Evolutionary conservation across 306 rosid genomes (phyloP).

Genomic region (Ormosia emarginata): DNA sequence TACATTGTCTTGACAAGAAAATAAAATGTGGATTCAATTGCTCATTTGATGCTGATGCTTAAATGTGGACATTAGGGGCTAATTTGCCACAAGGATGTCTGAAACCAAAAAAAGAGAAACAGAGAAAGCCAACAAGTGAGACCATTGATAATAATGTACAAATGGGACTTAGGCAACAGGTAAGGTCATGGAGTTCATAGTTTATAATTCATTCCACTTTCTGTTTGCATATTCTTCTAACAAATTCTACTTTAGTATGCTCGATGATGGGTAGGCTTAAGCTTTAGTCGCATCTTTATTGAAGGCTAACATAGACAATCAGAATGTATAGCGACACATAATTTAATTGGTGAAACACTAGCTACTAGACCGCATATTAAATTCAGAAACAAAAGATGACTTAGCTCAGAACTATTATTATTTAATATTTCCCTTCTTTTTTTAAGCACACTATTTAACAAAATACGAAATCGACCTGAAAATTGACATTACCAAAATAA

Average conservation of each 20-base stretch:
- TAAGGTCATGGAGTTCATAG: slow-evolving; percentile 23
- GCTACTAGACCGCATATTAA: not conserved
- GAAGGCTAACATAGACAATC: slow-evolving; percentile 6
- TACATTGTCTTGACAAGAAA: not conserved
- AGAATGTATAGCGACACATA: not conserved
- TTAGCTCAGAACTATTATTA: not conserved
- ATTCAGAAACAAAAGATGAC: slow-evolving; percentile 11
- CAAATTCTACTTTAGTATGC: slow-evolving; percentile 8
- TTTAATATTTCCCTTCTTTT: not conserved
- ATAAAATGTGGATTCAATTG: not conserved
- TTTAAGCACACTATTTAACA: not conserved
- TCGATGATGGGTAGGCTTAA: slow-evolving; percentile 9
- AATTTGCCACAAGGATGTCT: slow-evolving; percentile 8
- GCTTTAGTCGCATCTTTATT: slow-evolving; percentile 17
- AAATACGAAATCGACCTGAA: not conserved
- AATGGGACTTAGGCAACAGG: slow-evolving; percentile 18
- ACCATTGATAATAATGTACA: slow-evolving; percentile 27
- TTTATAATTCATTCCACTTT: slow-evolving; percentile 25
- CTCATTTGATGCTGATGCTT: slow-evolving; percentile 17
- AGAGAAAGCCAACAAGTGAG: slow-evolving; percentile 21
- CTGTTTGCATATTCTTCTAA: slow-evolving; percentile 7
- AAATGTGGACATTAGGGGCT: slow-evolving; percentile 17
- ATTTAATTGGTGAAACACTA: not conserved
- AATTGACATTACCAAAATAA: not conserved
- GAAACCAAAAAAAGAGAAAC: slow-evolving; percentile 2